Evolutionary conservation across 148 eudicot species (phyloP).

Genomic region (Vaccinium darrowii): DNA sequence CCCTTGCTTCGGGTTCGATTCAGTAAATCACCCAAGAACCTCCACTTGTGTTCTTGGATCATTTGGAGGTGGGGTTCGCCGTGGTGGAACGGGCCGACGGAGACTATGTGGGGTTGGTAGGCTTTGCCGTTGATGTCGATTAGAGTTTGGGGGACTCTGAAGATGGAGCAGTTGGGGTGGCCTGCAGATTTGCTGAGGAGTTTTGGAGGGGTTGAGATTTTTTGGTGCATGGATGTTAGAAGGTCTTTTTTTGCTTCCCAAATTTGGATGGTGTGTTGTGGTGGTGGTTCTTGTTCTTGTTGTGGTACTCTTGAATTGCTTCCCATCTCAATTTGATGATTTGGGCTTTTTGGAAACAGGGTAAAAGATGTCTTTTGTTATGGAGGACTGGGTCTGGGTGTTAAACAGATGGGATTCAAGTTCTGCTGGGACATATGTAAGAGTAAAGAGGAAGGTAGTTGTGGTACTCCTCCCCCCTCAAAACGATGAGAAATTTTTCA

Average conservation of each 20-base stretch:
- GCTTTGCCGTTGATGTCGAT: slow-evolving; percentile 43
- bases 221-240: slow-evolving; percentile 28
- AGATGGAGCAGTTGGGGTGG: slow-evolving; percentile 59
- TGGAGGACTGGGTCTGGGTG: neutral
- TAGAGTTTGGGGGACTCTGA: slow-evolving; percentile 63
- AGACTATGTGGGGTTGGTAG: slow-evolving; percentile 64
- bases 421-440: neutral
- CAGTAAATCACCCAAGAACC: slow-evolving; percentile 42
- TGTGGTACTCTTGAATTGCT: neutral
- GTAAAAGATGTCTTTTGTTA: neutral
- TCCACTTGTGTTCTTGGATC: slow-evolving; percentile 83
- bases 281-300: slow-evolving; percentile 18
- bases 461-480: no score
- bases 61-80: slow-evolving; percentile 41
- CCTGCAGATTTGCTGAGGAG: slow-evolving; percentile 65
- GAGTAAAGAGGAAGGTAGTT: neutral
- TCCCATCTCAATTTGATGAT: slow-evolving; percentile 6
- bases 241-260: slow-evolving; percentile 35
- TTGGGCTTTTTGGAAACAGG: neutral
- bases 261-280: slow-evolving; percentile 19
- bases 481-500: no score
- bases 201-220: slow-evolving; percentile 35
- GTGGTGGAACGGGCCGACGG: slow-evolving; percentile 76
- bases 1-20: slow-evolving; percentile 27
- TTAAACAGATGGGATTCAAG: neutral